Evolutionary conservation across 345 rosid species (phyloP).

Genomic region (Syzygium grande): DNA sequence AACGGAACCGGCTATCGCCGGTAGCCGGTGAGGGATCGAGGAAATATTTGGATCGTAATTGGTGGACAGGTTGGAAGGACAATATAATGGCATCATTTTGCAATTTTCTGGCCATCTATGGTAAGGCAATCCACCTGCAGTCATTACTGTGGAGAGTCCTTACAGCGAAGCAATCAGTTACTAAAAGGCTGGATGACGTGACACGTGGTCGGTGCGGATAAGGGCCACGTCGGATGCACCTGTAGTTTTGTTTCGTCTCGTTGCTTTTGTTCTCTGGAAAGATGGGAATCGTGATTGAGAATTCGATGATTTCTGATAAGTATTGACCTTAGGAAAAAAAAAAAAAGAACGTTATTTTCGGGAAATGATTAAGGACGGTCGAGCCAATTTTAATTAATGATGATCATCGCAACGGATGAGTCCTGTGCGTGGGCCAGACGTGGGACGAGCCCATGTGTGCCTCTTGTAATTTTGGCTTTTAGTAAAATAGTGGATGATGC

Average conservation of each 20-base stretch:
- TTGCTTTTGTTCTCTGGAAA: not conserved
- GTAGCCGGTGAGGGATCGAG: slow-evolving; percentile 14
- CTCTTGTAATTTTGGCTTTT: not conserved
- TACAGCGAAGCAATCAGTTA: not conserved
- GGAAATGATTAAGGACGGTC: not conserved
- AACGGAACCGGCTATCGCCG: slow-evolving; percentile 14
- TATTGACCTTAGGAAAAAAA: not conserved
- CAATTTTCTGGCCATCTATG: not conserved
- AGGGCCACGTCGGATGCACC: not conserved
- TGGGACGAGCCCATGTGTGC: not conserved
- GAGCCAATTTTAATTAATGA: not conserved
- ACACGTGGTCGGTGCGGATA: not conserved
- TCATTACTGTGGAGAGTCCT: not conserved
- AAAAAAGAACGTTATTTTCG: not conserved
- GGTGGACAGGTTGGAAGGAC: slow-evolving; percentile 2
- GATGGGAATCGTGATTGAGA: not conserved
- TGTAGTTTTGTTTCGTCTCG: not conserved
- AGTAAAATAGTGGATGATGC: not conserved
- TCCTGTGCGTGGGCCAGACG: not conserved
- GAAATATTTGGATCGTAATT: slow-evolving; percentile 10
- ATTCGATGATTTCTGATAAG: not conserved
- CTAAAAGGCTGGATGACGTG: not conserved
- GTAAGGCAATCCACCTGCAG: not conserved
- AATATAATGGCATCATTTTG: not conserved
- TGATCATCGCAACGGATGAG: not conserved